Conservation (phyloP, 352 stramenopile genomes). For the Phytophthora sp. region DNA sequence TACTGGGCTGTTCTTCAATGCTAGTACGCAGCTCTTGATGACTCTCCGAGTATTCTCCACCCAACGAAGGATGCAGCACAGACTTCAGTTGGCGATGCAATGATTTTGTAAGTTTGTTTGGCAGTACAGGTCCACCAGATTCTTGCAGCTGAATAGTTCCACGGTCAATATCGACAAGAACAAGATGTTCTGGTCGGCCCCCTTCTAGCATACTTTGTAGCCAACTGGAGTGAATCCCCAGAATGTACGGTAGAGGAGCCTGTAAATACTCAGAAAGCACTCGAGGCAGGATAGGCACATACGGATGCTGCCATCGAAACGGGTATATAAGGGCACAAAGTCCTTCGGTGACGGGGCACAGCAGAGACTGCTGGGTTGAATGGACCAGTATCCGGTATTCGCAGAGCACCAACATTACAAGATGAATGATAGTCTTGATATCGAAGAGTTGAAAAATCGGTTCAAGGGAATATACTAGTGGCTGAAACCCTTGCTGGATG, state of each 20-base stretch:
- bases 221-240: slow-evolving; percentile 81
- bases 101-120: slow-evolving; percentile 49
- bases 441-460: slow-evolving; percentile 80
- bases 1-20: too few species aligned
- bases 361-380: slow-evolving; percentile 73
- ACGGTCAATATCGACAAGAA: slow-evolving; percentile 81
- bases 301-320: slow-evolving; percentile 88
- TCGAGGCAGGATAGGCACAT: slow-evolving; percentile 80
- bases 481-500: slow-evolving; percentile 63
- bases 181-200: slow-evolving; percentile 80
- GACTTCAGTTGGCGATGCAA: slow-evolving; percentile 58
- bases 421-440: slow-evolving; percentile 72
- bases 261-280: slow-evolving; percentile 87
- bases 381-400: slow-evolving; percentile 86
- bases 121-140: slow-evolving; percentile 57
- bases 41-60: slow-evolving; percentile 14
- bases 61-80: slow-evolving; percentile 56
- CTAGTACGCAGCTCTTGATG: background rate
- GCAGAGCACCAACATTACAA: slow-evolving; percentile 72
- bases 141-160: slow-evolving; percentile 70
- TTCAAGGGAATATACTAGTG: slow-evolving; percentile 71
- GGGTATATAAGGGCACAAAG: slow-evolving; percentile 85
- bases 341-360: slow-evolving; percentile 76
- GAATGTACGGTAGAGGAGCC: slow-evolving; percentile 81
- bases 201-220: slow-evolving; percentile 66